Conservation (phyloP, 1,284 basidiomycete species). For the Phellopilus nigrolimitatus region DNA sequence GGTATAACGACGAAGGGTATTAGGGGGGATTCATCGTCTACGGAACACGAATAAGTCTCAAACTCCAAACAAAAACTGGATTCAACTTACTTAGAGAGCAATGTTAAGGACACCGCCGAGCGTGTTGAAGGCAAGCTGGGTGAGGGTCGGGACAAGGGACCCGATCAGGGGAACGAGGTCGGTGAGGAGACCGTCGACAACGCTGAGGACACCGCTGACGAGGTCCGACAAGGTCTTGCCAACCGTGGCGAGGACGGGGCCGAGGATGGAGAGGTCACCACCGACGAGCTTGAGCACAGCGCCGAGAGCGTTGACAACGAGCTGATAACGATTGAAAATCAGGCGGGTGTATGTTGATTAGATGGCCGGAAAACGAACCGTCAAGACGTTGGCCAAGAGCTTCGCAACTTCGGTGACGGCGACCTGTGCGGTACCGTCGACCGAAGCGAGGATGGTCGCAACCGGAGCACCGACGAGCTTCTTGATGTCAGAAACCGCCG, state of each 20-base stretch:
- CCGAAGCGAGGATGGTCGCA: conserved; percentile 30
- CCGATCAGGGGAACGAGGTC: conserved; percentile 21
- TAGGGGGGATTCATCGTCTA: too few relatives aligned
- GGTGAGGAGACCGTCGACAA: conserved; percentile 22
- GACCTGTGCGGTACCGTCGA: conserved; percentile 28
- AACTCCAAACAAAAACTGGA: too few relatives aligned
- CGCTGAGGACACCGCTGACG: conserved; percentile 28
- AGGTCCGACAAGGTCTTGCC: conserved; percentile 29
- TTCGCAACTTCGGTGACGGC: conserved; percentile 30
- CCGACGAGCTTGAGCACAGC: conserved; percentile 33
- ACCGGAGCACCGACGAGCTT: conserved; percentile 31
- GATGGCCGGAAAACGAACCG: conserved; percentile 21
- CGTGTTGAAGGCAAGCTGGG: conserved; percentile 9
- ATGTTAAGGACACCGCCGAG: conserved; percentile 17
- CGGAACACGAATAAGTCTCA: too few relatives aligned
- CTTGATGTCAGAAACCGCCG: conserved; percentile 31
- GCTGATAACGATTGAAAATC: conserved; percentile 16
- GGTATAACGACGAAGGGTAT: too few relatives aligned
- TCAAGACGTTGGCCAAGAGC: conserved; percentile 29
- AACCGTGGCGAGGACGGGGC: conserved; percentile 28
- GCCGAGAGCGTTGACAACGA: conserved; percentile 35
- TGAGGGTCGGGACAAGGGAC: conserved; percentile 18
- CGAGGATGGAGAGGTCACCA: conserved; percentile 26
- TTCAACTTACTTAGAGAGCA: conserved; percentile 8
- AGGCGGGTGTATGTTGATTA: neutral